Conservation (phyloP, 176 grass and related monocot species). For the Lolium rigidum region DNA sequence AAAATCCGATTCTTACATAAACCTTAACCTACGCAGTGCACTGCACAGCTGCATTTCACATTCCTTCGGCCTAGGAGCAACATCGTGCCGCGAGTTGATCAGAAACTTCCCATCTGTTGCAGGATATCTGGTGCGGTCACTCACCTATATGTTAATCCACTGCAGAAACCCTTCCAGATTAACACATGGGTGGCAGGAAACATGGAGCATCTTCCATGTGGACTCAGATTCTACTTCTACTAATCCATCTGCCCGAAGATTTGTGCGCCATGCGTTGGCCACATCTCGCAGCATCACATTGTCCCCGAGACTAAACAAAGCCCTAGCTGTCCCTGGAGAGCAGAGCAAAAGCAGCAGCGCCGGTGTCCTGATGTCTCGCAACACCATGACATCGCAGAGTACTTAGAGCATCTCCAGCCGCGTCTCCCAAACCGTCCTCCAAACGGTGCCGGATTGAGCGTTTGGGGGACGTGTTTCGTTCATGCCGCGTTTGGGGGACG, state of each 20-base stretch:
- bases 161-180: neutral
- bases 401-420: no score
- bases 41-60: neutral
- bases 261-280: constrained; percentile 15
- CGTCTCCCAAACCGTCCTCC: no score
- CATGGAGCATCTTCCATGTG: constrained; percentile 46
- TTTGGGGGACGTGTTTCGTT: no score
- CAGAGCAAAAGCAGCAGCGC: neutral
- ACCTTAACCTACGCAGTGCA: neutral
- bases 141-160: neutral
- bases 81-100: neutral
- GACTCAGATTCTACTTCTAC: neutral
- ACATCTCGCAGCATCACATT: constrained; percentile 15
- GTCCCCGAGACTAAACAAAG: constrained; percentile 25
- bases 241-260: constrained; percentile 3
- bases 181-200: neutral
- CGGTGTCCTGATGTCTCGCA: neutral
- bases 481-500: no score
- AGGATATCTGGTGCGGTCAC: neutral
- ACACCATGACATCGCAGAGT: neutral
- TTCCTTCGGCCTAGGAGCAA: neutral
- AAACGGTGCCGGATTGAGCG: no score
- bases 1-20: neutral
- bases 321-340: neutral
- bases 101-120: constrained; percentile 6